Conservation (phyloP, 202 grass and related monocot genomes). For the Carex arenaria region DNA sequence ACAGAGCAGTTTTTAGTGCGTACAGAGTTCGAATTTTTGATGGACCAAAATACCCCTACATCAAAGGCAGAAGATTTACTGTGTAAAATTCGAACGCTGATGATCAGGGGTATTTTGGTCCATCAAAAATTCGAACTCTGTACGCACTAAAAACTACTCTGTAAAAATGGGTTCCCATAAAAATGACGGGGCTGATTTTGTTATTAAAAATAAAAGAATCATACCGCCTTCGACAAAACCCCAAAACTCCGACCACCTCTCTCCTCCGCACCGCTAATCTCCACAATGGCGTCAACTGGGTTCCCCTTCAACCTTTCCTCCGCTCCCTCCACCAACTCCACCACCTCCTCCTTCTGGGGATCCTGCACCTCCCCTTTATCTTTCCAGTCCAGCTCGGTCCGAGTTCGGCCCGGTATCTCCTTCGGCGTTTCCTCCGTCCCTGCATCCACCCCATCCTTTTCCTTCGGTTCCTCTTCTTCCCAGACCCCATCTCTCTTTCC, state of each 20-base stretch:
- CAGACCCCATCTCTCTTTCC: constrained; percentile 32
- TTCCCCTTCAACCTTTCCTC: not conserved
- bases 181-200: not conserved
- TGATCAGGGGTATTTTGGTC: no score
- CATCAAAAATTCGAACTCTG: no score
- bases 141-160: no score
- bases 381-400: not conserved
- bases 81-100: no score
- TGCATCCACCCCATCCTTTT: constrained; percentile 18
- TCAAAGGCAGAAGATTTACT: no score
- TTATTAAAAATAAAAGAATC: not conserved
- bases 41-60: no score
- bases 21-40: no score
- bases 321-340: not conserved
- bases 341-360: not conserved
- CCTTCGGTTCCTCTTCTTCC: constrained; percentile 37
- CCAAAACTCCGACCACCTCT: not conserved
- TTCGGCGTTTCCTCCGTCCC: no score
- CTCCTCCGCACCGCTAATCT: not conserved
- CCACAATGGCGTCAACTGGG: constrained; percentile 1
- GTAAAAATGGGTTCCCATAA: no score
- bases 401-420: no score
- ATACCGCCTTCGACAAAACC: constrained; percentile 7
- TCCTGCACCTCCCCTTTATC: no score
- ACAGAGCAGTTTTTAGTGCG: no score